phyloP scores from a whole-genome alignment of 1,284 basidiomycete genomes.

The Phlebopus sp. region DNA sequence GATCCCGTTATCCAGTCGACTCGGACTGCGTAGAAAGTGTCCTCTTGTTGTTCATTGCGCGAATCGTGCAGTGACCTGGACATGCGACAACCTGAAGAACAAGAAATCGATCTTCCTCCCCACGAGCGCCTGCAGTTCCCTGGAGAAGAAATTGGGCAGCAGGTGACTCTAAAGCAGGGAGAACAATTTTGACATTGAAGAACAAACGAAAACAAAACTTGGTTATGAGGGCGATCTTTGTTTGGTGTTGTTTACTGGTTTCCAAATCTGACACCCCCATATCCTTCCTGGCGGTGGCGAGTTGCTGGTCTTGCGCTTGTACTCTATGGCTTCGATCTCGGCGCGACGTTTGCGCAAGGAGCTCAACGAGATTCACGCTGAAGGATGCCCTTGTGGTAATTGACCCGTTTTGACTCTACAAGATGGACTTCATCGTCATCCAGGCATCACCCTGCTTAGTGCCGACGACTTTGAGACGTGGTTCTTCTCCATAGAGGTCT shows the following conservation, averaged over 20 bases:
- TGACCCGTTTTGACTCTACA: not conserved
- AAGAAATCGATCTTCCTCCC: conserved; percentile 43
- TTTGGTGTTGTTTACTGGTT: conserved; percentile 29
- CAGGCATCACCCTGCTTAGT: conserved; percentile 67
- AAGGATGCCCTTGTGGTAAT: conserved; percentile 70
- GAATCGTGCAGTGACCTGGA: conserved; percentile 29
- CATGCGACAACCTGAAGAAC: conserved; percentile 31
- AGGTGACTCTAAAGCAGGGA: conserved; percentile 41
- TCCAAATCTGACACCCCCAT: conserved; percentile 4
- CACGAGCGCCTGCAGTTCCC: conserved; percentile 48
- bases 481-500: conserved; percentile 72
- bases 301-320: conserved; percentile 10
- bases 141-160: conserved; percentile 32
- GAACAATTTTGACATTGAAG: conserved; percentile 26
- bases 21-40: conserved; percentile 12
- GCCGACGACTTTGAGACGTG: conserved; percentile 75
- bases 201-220: not conserved
- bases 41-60: conserved; percentile 35
- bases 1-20: not conserved
- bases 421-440: conserved; percentile 4
- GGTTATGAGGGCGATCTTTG: conserved; percentile 16
- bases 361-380: conserved; percentile 63
- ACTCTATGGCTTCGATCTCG: conserved; percentile 61
- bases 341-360: conserved; percentile 69
- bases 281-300: conserved; percentile 1